phyloP scores from a whole-genome alignment of 2,329 filamentous ascomycete genomes.

The Paecilomyces sp. region DNA sequence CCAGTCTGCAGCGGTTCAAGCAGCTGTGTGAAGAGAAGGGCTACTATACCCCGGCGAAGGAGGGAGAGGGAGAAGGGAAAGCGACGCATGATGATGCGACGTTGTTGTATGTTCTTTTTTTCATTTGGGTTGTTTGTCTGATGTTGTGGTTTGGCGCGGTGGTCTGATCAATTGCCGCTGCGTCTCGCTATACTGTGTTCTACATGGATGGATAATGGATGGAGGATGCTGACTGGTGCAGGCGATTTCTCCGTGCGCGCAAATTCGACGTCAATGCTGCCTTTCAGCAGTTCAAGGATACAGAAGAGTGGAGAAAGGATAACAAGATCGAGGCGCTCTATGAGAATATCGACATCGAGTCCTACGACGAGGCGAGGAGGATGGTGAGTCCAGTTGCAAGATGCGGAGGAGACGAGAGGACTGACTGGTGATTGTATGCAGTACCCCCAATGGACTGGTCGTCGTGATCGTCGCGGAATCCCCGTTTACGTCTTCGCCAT shows the following conservation, averaged over 20 bases:
- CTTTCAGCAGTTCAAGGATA: slow-evolving; percentile 76
- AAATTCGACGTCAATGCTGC: slow-evolving; percentile 74
- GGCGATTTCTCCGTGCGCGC: slow-evolving; percentile 78
- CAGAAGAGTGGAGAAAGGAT: slow-evolving; percentile 76
- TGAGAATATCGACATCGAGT: slow-evolving; percentile 74
- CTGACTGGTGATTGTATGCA: slow-evolving; percentile 25
- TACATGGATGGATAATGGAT: not conserved
- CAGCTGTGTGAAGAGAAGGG: slow-evolving; percentile 56
- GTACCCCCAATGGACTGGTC: slow-evolving; percentile 94
- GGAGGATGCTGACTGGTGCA: slow-evolving; percentile 26
- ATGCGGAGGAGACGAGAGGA: not conserved
- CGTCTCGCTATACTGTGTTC: not conserved
- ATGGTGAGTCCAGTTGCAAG: slow-evolving; percentile 48
- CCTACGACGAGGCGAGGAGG: slow-evolving; percentile 68
- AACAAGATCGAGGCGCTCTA: slow-evolving; percentile 75
- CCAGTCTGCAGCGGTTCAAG: slow-evolving; percentile 67
- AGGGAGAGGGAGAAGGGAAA: slow-evolving; percentile 11
- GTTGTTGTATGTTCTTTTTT: slow-evolving; percentile 33
- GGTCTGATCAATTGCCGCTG: slow-evolving; percentile 1
- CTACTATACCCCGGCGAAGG: slow-evolving; percentile 36
- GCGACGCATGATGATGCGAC: slow-evolving; percentile 43
- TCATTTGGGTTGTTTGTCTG: not conserved
- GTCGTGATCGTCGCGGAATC: slow-evolving; percentile 82
- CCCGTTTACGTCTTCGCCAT: slow-evolving; percentile 90
- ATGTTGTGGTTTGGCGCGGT: not conserved